Conservation (phyloP, 2,329 filamentous ascomycete genomes). For the Cladorrhinum sp. region DNA sequence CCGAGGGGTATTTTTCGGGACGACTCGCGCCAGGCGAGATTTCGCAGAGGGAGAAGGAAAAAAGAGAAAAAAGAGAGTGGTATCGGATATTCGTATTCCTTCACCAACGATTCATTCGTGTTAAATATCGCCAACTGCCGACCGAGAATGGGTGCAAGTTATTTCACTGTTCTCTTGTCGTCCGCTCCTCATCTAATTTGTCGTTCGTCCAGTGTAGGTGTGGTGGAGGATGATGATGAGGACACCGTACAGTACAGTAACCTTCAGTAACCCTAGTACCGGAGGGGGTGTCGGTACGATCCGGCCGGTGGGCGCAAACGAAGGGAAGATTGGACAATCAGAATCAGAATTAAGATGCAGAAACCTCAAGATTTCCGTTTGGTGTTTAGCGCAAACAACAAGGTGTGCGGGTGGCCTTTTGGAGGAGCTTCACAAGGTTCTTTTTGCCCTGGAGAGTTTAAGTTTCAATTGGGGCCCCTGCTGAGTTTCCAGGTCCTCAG, state of each 20-base stretch:
- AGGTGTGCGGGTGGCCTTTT: slow-evolving; percentile 1
- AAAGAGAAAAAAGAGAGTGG: slow-evolving; percentile 8
- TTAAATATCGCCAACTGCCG: not conserved
- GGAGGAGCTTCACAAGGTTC: not conserved
- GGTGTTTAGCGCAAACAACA: slow-evolving; percentile 8
- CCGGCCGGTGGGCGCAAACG: not conserved
- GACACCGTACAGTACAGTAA: not conserved
- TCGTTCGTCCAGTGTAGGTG: slow-evolving; percentile 1
- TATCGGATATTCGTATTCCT: slow-evolving; percentile 8
- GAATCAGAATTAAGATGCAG: not conserved
- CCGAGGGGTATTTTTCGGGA: slow-evolving; percentile 3
- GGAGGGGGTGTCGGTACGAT: not conserved
- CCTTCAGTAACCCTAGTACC: not conserved
- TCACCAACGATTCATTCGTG: slow-evolving; percentile 22
- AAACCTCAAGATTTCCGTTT: not conserved
- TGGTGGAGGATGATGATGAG: not conserved
- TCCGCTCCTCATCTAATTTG: not conserved
- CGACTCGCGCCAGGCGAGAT: slow-evolving; percentile 29
- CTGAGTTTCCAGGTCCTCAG: slow-evolving; percentile 11
- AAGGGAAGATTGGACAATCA: not conserved
- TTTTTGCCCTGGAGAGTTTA: slow-evolving; percentile 10
- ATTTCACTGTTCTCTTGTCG: not conserved
- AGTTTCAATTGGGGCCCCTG: slow-evolving; percentile 23
- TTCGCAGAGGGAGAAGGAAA: slow-evolving; percentile 3
- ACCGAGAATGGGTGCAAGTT: not conserved